Conservation (phyloP, 164 flowering plant genomes). For the Annona cherimola region DNA sequence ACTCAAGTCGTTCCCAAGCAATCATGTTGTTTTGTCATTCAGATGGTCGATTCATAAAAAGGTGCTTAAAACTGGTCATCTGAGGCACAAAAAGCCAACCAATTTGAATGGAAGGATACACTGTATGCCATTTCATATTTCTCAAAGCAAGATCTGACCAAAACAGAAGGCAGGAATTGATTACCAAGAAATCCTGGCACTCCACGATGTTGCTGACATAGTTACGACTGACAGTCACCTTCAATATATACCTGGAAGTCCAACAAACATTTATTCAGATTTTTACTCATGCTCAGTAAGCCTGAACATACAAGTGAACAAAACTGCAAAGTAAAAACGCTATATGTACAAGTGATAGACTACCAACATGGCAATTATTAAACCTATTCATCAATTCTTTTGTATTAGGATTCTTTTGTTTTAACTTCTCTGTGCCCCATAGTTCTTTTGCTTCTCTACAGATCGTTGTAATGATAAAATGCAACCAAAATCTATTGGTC, state of each 20-base stretch:
- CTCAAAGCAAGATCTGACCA: neutral
- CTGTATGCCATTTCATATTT: neutral
- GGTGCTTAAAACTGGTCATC: too few species aligned
- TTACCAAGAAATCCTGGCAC: conserved; percentile 87
- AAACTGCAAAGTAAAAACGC: too few species aligned
- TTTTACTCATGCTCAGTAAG: neutral
- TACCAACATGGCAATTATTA: too few species aligned
- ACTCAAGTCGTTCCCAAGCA: too few species aligned
- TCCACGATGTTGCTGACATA: conserved; percentile 82
- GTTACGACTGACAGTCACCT: conserved; percentile 80
- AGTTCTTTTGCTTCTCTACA: neutral
- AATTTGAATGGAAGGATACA: too few species aligned
- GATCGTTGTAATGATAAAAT: too few species aligned
- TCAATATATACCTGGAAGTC: conserved; percentile 72
- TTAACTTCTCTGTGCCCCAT: neutral
- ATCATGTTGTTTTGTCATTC: too few species aligned
- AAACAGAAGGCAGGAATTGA: neutral
- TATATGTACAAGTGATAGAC: too few species aligned
- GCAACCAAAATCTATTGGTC: too few species aligned
- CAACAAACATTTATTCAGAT: neutral
- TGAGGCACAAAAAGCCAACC: too few species aligned
- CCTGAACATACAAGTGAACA: neutral
- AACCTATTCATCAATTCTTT: neutral
- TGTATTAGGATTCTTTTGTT: neutral
- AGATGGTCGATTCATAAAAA: too few species aligned